Evolutionary conservation across 495 filamentous ascomycete genomes (phyloP).

Genomic region (Aspergillus incahuasiensis): DNA sequence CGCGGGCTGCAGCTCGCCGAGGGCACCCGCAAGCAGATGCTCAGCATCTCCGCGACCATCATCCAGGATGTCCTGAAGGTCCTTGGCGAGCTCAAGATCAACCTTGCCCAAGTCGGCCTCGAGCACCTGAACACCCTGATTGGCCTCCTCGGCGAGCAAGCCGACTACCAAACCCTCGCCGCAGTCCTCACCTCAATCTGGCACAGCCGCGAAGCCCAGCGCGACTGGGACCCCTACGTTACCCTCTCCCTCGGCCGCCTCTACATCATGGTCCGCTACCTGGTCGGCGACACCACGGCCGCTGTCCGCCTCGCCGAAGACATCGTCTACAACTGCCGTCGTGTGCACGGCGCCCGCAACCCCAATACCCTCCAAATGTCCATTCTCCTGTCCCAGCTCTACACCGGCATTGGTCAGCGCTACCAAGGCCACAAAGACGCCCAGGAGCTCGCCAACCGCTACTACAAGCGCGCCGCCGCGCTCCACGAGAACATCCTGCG

Average conservation of each 20-base stretch:
- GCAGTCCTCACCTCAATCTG: conserved; percentile 33
- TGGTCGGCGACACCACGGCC: conserved; percentile 26
- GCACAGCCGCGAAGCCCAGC: conserved; percentile 33
- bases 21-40: conserved; percentile 14
- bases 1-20: conserved; percentile 7
- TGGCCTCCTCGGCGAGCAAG: conserved; percentile 31
- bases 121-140: conserved; percentile 36
- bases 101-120: conserved; percentile 28
- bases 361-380: conserved; percentile 35
- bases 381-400: conserved; percentile 34
- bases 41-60: conserved; percentile 16
- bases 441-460: conserved; percentile 33
- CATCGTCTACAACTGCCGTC: conserved; percentile 42
- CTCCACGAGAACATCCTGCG: conserved; percentile 38
- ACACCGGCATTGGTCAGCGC: conserved; percentile 28
- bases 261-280: conserved; percentile 34
- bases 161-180: conserved; percentile 33
- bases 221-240: conserved; percentile 20
- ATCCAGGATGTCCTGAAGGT: conserved; percentile 17
- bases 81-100: conserved; percentile 16
- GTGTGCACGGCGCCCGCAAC: conserved; percentile 36
- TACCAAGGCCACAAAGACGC: conserved; percentile 30
- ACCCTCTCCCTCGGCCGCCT: conserved; percentile 35
- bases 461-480: conserved; percentile 35
- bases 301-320: conserved; percentile 40